Evolutionary conservation across 1,139 yeast species (phyloP).

Genomic region (Magnusiomyces tetraspermus): DNA sequence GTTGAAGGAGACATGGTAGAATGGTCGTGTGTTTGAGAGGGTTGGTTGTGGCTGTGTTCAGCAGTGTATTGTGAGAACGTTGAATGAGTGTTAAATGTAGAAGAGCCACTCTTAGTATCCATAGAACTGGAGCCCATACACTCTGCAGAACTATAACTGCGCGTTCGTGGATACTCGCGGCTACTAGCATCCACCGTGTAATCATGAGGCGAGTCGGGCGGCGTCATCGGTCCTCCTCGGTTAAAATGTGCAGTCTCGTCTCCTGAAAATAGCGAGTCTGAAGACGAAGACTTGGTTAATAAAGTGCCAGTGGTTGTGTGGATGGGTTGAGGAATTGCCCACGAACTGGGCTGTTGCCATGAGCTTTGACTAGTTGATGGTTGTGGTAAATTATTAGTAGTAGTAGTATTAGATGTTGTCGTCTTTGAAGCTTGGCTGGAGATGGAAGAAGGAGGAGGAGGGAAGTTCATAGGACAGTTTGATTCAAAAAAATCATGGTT

Average conservation of each 20-base stretch:
- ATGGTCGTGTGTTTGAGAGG: background rate
- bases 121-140: too few relatives aligned
- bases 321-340: constrained; percentile 1
- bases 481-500: too few relatives aligned
- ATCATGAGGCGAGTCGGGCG: constrained; percentile 15
- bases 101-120: background rate
- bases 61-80: background rate
- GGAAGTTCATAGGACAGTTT: too few relatives aligned
- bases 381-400: too few relatives aligned
- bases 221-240: constrained; percentile 10
- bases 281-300: constrained; percentile 9
- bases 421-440: too few relatives aligned
- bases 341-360: constrained; percentile 14
- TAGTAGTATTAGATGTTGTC: too few relatives aligned
- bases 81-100: background rate
- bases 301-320: background rate
- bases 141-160: background rate
- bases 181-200: background rate
- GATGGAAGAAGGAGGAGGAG: constrained; percentile 1
- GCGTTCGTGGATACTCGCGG: background rate
- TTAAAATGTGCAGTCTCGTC: constrained; percentile 4
- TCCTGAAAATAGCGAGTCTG: constrained; percentile 8
- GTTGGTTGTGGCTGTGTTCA: background rate
- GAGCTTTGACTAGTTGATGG: too few relatives aligned
- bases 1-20: background rate